Conservation (phyloP, 2,329 filamentous ascomycete species). For the Trichoderma breve region DNA sequence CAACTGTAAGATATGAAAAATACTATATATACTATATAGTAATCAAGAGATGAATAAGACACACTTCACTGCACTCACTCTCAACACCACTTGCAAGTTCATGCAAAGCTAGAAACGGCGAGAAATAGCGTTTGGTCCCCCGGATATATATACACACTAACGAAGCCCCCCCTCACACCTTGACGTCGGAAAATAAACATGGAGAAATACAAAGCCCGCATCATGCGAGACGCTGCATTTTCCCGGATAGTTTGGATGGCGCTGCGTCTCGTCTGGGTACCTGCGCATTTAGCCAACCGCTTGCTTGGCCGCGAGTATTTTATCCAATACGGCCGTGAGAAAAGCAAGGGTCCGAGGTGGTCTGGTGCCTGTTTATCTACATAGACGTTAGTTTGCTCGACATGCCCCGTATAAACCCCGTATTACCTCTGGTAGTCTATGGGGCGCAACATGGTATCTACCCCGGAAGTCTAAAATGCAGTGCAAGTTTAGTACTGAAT, state of each 20-base stretch:
- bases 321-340: background rate
- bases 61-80: background rate
- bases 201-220: constrained; percentile 13
- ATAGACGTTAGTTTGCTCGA: background rate
- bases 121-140: background rate
- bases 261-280: background rate
- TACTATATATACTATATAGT: background rate
- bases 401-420: background rate
- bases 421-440: background rate
- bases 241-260: background rate
- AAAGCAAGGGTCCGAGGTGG: background rate
- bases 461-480: background rate
- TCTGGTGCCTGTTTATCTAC: background rate
- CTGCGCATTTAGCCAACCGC: constrained; percentile 12
- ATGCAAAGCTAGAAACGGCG: background rate
- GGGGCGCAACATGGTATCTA: background rate
- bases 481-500: background rate
- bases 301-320: background rate
- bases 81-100: background rate
- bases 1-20: background rate
- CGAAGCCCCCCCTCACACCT: background rate
- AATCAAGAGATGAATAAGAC: background rate
- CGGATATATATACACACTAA: constrained; percentile 3
- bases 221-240: background rate
- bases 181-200: constrained; percentile 14